Base-by-base conservation (phyloP, 495 filamentous ascomycete species). In the Copromyces sp. region DNA sequence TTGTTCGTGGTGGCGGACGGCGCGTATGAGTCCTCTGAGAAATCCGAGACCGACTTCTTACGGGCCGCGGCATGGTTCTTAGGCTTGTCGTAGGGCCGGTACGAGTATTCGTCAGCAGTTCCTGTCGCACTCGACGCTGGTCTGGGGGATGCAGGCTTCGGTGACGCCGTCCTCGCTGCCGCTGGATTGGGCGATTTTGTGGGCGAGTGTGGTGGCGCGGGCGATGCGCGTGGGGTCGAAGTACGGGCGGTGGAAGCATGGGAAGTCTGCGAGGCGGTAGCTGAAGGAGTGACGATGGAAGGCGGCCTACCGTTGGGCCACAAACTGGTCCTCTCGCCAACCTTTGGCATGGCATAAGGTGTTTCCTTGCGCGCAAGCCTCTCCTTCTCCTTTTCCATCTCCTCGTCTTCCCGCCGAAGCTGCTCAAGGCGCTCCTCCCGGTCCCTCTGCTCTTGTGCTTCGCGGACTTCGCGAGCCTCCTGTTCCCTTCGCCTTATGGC, bases 1-100 rank as follows among this genome's bases (percentile, higher is more conserved):
- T 91, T 89, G n/a, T 92, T 87, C 0, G 94, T 97, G 11, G 91
- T 91, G 68, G 91, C 87, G 3, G 92, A 95, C 1, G 92, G 87
- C 2, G 93, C 90, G 79, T 93, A 97, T 12, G 92, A 95, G 35
- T 92, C 93, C 77, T 94, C 93, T 44, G 93, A 95, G 75, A 90
- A 84, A 11, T 92, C 92, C 4, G 90, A 90, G 69, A 79, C 81
- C n/a, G 89, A 88, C 72, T 84, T 86, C 65, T 83, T 86, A 37
- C 84, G 85, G 5, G 76, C 69, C 14, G 29, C 53, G 3, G 80
- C 76, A 16, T 72, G 80, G 70, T 85, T 88, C 79, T 90, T 89
- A 11, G 91, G 88, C 71, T 87, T 87, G 79, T 96, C 92, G 82
- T 96, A 95, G 4, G 94, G 93, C 17, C 92, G 89, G 84, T 89